Evolutionary conservation across 192 early-diverging fungal species (phyloP).

Genomic region (Linderina pennispora): DNA sequence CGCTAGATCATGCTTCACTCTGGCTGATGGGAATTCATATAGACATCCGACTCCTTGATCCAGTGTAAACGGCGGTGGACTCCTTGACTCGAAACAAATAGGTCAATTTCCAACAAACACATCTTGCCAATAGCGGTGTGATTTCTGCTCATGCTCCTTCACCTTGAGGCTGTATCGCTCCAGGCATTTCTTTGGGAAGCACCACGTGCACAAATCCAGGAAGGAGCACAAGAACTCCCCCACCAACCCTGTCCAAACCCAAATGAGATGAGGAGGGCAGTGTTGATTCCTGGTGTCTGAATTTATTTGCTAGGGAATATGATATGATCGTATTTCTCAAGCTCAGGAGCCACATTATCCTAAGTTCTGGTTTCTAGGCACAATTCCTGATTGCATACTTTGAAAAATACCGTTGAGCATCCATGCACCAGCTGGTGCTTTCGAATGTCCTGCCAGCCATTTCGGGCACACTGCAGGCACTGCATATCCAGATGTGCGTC

Average conservation of each 20-base stretch:
- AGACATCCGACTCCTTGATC: conserved; percentile 67
- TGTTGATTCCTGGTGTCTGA: conserved; percentile 88
- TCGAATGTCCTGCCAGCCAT: conserved; percentile 87
- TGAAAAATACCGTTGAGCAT: conserved; percentile 93
- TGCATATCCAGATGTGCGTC: conserved; percentile 78
- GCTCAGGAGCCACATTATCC: conserved; percentile 45
- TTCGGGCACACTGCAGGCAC: conserved; percentile 83
- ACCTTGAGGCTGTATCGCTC: conserved; percentile 61
- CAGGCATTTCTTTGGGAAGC: conserved; percentile 62
- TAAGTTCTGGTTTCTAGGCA: conserved; percentile 88
- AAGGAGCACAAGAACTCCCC: conserved; percentile 79
- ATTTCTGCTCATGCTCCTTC: conserved; percentile 55
- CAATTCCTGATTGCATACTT: conserved; percentile 69
- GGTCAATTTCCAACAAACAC: conserved; percentile 68
- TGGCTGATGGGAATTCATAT: conserved; percentile 93
- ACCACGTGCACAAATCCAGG: conserved; percentile 78
- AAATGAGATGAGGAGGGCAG: conserved; percentile 87
- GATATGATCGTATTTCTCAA: conserved; percentile 73
- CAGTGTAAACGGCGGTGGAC: conserved; percentile 76
- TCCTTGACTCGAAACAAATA: conserved; percentile 80
- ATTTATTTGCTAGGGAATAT: conserved; percentile 82
- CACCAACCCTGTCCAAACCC: conserved; percentile 95
- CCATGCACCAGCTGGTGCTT: conserved; percentile 91
- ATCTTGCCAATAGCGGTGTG: conserved; percentile 89
- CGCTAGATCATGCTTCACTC: too few relatives aligned